Conservation (phyloP, 169 alveolate species). For the Plasmodium fragile region DNA sequence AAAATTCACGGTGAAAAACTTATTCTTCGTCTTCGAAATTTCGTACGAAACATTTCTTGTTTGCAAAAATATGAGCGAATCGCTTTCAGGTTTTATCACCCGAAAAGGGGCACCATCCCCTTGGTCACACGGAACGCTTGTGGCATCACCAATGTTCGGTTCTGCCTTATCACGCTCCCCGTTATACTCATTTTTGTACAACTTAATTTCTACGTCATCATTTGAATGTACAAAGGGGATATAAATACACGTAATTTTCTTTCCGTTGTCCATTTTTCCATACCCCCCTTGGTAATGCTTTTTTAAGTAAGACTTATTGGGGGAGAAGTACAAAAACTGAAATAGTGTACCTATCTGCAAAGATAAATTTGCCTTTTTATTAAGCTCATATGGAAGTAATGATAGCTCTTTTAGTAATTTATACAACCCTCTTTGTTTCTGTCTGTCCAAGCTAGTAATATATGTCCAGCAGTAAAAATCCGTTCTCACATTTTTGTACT, state of each 20-base stretch:
- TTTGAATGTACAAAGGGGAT: slow-evolving; percentile 40
- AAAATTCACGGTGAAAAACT: slow-evolving; percentile 52
- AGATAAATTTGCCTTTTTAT: slow-evolving; percentile 75
- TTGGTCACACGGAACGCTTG: neutral
- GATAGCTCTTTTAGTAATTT: slow-evolving; percentile 68
- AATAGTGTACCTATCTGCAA: slow-evolving; percentile 71
- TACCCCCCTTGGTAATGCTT: slow-evolving; percentile 74
- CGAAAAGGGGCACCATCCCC: slow-evolving; percentile 4
- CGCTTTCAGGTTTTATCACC: slow-evolving; percentile 62
- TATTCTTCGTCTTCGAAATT: slow-evolving; percentile 41
- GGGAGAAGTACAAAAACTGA: slow-evolving; percentile 69
- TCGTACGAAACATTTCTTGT: slow-evolving; percentile 74
- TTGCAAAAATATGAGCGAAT: slow-evolving; percentile 75
- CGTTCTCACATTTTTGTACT: slow-evolving; percentile 58
- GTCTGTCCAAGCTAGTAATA: slow-evolving; percentile 66
- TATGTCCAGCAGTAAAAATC: slow-evolving; percentile 77
- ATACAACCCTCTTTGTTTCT: slow-evolving; percentile 71
- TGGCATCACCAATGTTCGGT: neutral
- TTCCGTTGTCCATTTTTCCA: slow-evolving; percentile 59
- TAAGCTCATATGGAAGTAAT: slow-evolving; percentile 69
- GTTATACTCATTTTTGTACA: slow-evolving; percentile 30
- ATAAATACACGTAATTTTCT: slow-evolving; percentile 60
- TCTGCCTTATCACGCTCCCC: neutral
- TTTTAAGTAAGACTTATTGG: slow-evolving; percentile 71
- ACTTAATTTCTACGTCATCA: slow-evolving; percentile 39